A percentile compares a stretch with the other conserved stretches of the same genome.
phyloP scores from a whole-genome alignment of 2,329 filamentous ascomycete genomes.

The Achaetomium macrosporum region DNA sequence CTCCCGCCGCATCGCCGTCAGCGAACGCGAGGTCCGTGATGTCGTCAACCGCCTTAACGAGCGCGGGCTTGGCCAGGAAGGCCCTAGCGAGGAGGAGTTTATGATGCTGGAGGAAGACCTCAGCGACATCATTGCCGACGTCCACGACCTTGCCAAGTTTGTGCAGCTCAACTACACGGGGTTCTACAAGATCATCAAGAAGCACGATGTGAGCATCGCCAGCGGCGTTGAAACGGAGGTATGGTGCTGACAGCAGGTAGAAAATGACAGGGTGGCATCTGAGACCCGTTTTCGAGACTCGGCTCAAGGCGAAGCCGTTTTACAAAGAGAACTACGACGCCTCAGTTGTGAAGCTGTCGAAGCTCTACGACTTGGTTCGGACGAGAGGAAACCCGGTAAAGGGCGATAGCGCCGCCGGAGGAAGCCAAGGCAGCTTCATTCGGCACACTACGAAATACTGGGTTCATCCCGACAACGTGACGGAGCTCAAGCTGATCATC shows the following conservation, averaged over 20 bases:
- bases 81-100: conserved; percentile 84
- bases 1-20: conserved; percentile 77
- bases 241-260: conserved; percentile 37
- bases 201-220: conserved; percentile 72
- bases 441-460: conserved; percentile 99
- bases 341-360: conserved; percentile 90
- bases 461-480: conserved; percentile 98
- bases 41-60: conserved; percentile 71
- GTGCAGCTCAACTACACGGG: conserved; percentile 98
- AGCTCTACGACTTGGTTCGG: conserved; percentile 88
- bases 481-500: conserved; percentile 95
- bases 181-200: conserved; percentile 99
- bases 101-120: conserved; percentile 88
- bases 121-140: conserved; percentile 96
- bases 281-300: conserved; percentile 89
- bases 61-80: conserved; percentile 50
- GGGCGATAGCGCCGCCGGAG: conserved; percentile 87
- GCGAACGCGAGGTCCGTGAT: conserved; percentile 83
- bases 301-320: conserved; percentile 93
- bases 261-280: conserved; percentile 94
- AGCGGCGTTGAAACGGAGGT: too few relatives aligned
- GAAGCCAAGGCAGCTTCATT: conserved; percentile 89
- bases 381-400: conserved; percentile 88
- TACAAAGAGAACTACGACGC: conserved; percentile 99
- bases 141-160: conserved; percentile 96